A percentile compares a stretch with the other conserved stretches of the same genome.
Conservation (phyloP, 345 rosid genomes). For the Acer yangbiense region DNA sequence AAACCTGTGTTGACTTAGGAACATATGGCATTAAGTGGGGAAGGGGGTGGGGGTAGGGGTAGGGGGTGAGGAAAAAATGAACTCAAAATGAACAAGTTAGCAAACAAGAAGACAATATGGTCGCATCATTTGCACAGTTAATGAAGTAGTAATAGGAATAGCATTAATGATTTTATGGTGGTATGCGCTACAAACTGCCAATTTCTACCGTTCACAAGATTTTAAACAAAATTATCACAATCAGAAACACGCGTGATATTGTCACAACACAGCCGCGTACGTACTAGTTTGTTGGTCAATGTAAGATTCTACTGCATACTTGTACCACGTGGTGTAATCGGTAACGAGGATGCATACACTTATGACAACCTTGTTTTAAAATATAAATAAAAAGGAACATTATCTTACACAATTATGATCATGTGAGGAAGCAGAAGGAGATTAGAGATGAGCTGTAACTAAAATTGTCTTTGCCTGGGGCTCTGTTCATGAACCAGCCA, state of each 20-base stretch:
- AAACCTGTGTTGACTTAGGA: too few relatives aligned
- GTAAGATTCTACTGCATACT: background rate
- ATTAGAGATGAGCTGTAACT: conserved; percentile 37
- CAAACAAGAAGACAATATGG: background rate
- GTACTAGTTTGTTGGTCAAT: too few relatives aligned
- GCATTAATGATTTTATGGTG: background rate
- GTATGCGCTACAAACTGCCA: background rate
- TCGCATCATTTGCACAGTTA: background rate
- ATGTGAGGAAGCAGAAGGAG: conserved; percentile 5
- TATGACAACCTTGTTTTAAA: background rate
- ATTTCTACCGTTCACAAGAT: background rate
- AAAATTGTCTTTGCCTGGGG: conserved; percentile 9
- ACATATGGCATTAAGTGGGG: too few relatives aligned
- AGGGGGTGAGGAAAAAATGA: too few relatives aligned
- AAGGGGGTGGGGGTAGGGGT: too few relatives aligned
- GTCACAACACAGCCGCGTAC: background rate
- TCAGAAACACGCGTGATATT: background rate
- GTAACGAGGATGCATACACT: too few relatives aligned
- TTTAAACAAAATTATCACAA: background rate
- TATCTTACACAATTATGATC: conserved; percentile 4
- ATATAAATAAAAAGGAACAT: too few relatives aligned
- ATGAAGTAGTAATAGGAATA: background rate
- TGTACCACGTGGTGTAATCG: too few relatives aligned
- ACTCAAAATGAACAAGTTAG: background rate
- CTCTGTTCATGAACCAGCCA: conserved; percentile 24